These are phyloP conservation scores for Hypholoma fasciculare DNA, from an alignment of 768 basidiomycete species.

Conservation along the genomic window DNA sequence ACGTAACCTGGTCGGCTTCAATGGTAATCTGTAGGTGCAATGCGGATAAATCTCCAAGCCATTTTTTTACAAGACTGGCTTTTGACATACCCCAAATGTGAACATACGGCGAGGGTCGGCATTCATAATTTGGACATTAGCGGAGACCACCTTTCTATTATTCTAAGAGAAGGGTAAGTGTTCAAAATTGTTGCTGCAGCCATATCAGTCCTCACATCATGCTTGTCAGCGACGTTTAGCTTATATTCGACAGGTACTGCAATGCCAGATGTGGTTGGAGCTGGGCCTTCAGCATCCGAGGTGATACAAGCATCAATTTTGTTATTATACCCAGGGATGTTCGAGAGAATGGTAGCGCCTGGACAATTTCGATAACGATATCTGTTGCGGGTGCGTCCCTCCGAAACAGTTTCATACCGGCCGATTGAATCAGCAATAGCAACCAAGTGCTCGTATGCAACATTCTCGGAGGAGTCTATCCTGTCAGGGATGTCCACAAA, in stretches of 20 bases:
- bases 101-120: no score
- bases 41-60: no score
- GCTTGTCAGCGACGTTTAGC: neutral
- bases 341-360: neutral
- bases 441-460: no score
- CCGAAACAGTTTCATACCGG: no score
- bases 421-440: no score
- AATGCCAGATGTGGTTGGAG: slow-evolving; percentile 1
- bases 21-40: no score
- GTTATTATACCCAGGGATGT: slow-evolving; percentile 12
- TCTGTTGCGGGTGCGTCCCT: no score
- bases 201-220: neutral
- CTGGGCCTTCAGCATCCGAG: neutral
- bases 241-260: slow-evolving; percentile 18
- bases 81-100: slow-evolving; percentile 18
- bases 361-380: neutral
- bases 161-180: slow-evolving; percentile 9
- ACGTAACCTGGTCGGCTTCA: no score
- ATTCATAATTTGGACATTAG: slow-evolving; percentile 21
- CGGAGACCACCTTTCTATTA: neutral
- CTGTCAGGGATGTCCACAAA: no score
- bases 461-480: no score
- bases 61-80: slow-evolving; percentile 14
- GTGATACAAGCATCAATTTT: slow-evolving; percentile 17
- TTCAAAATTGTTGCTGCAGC: neutral